A percentile compares a stretch with the other conserved stretches of the same genome.
phyloP scores from a whole-genome alignment of 148 eudicot species.

The Bassia scoparia region DNA sequence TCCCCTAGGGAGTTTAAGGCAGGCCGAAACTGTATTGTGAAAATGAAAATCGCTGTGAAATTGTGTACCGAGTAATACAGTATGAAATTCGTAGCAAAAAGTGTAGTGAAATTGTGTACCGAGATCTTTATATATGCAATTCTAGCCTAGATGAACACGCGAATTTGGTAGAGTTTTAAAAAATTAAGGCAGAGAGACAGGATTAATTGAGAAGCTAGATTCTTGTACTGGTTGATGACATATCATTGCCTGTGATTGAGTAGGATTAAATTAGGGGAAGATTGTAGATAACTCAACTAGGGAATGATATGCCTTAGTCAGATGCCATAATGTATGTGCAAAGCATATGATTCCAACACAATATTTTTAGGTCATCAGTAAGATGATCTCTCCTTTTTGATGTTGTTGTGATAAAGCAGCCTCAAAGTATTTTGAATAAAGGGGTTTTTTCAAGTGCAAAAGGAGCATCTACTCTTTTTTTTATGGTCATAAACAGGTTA shows the following conservation, averaged over 20 bases:
- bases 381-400: constrained; percentile 11
- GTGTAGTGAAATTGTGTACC: not conserved
- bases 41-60: not conserved
- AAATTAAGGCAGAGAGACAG: not conserved
- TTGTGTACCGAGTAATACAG: not conserved
- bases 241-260: not conserved
- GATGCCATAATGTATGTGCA: constrained; percentile 10
- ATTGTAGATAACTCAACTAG: constrained; percentile 11
- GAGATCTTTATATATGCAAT: not conserved
- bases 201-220: not conserved
- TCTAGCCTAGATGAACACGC: not conserved
- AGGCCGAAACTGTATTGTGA: not conserved
- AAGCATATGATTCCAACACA: constrained; percentile 33
- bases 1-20: not conserved
- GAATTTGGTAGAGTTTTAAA: not conserved
- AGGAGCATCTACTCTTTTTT: constrained; percentile 31
- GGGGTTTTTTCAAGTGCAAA: constrained; percentile 31
- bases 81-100: not conserved
- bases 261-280: not conserved
- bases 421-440: constrained; percentile 30
- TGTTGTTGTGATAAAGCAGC: constrained; percentile 13
- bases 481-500: constrained; percentile 10
- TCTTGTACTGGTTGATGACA: not conserved
- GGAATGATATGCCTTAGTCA: not conserved
- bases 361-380: constrained; percentile 23